These are phyloP conservation scores for Leonotis leonurus DNA, from an alignment of 257 asterid genomes.

Conservation along the genomic window DNA sequence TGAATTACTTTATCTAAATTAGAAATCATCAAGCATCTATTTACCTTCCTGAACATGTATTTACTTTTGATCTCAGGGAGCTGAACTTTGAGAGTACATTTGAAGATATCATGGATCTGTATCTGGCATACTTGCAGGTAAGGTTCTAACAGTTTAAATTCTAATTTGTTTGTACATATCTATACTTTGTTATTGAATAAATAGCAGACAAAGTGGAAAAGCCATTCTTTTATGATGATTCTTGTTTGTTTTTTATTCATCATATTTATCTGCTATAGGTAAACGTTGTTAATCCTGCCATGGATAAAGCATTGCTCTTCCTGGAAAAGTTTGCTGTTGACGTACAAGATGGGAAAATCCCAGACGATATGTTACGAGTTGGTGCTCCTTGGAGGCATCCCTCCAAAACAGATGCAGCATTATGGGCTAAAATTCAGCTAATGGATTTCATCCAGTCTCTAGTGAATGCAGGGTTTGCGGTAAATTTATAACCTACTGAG, in stretches of 20 bases:
- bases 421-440: constrained; percentile 90
- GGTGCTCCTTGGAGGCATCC: constrained; percentile 99
- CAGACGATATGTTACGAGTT: constrained; percentile 57
- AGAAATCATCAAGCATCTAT: background rate
- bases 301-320: constrained; percentile 65
- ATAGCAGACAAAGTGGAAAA: background rate
- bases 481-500: constrained; percentile 21
- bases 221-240: background rate
- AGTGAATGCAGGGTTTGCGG: constrained; percentile 78
- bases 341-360: constrained; percentile 56
- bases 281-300: constrained; percentile 88
- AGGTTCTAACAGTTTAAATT: constrained; percentile 24
- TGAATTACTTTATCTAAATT: background rate
- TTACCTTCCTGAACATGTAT: constrained; percentile 15
- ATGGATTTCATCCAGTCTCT: constrained; percentile 88
- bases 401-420: constrained; percentile 37
- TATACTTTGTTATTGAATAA: background rate
- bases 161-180: too few relatives aligned
- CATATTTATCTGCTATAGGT: constrained; percentile 35
- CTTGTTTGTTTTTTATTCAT: background rate
- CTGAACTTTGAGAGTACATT: constrained; percentile 48
- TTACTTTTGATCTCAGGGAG: constrained; percentile 37
- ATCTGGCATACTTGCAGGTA: constrained; percentile 86
- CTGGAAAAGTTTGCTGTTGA: constrained; percentile 70
- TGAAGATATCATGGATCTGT: constrained; percentile 84